Conservation (phyloP, 495 filamentous ascomycete species). For the Trichoderma gamsii region DNA sequence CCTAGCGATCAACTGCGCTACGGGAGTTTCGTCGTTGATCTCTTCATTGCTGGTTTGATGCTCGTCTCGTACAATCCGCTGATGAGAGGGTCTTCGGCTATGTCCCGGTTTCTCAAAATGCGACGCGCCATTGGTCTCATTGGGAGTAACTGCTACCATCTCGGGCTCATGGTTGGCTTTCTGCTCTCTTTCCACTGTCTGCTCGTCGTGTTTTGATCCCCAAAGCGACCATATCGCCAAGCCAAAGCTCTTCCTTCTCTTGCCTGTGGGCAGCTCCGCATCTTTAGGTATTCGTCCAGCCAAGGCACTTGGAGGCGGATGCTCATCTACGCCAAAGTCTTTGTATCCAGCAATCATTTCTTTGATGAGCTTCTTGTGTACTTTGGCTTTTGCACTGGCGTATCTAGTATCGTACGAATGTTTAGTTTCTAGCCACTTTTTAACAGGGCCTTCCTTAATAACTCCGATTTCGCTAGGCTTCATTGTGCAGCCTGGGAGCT, state of each 20-base stretch:
- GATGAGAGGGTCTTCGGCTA: conserved; percentile 28
- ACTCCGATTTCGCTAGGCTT: conserved; percentile 61
- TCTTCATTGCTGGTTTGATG: conserved; percentile 28
- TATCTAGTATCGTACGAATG: conserved; percentile 65
- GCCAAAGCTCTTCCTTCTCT: conserved; percentile 61
- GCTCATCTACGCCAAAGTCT: conserved; percentile 60
- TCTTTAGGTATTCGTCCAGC: conserved; percentile 58
- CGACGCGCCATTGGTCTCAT: conserved; percentile 35
- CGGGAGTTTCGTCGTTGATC: conserved; percentile 28
- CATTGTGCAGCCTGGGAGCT: conserved; percentile 58
- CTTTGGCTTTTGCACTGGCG: conserved; percentile 54
- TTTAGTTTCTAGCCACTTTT: conserved; percentile 74
- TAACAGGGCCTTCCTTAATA: conserved; percentile 71
- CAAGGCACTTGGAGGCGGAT: conserved; percentile 74
- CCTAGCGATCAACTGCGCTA: conserved; percentile 28
- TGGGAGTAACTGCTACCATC: conserved; percentile 22
- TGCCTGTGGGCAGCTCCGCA: conserved; percentile 37
- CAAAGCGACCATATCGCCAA: conserved; percentile 77
- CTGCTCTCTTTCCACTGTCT: conserved; percentile 51
- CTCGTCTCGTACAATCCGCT: conserved; percentile 37
- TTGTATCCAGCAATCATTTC: conserved; percentile 67
- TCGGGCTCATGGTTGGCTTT: conserved; percentile 30
- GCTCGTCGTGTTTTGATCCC: conserved; percentile 83
- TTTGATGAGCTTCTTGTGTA: conserved; percentile 63
- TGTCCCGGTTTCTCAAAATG: conserved; percentile 26